These are phyloP conservation scores for Gloeophyllum trabeum DNA, from an alignment of 768 basidiomycete species.

Conservation along the genomic window DNA sequence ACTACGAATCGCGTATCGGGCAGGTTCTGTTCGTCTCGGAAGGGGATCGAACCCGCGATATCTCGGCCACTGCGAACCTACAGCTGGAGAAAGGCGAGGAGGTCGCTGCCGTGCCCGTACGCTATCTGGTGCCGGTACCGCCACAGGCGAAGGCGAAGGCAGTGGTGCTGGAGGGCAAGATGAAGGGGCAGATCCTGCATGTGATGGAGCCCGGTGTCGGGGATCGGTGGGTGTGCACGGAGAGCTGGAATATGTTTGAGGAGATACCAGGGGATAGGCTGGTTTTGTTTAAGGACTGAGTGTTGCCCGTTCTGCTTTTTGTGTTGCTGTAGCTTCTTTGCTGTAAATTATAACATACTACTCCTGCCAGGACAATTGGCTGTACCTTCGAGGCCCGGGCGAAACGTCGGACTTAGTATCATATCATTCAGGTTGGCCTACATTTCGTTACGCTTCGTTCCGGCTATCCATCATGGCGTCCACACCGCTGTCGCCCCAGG, in stretches of 20 bases:
- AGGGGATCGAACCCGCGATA: conserved; percentile 10
- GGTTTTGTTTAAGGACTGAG: neutral
- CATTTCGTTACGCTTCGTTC: too few species aligned
- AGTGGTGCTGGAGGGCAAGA: conserved; percentile 35
- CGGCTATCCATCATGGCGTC: neutral
- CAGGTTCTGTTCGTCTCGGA: conserved; percentile 16
- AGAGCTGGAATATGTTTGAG: neutral
- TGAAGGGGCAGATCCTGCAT: conserved; percentile 21
- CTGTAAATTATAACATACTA: too few species aligned
- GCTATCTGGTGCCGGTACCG: conserved; percentile 28
- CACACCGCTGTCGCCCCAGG: conserved; percentile 29
- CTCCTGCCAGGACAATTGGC: too few species aligned
- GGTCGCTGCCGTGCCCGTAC: conserved; percentile 25
- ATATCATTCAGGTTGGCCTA: too few species aligned
- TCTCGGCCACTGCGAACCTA: conserved; percentile 19
- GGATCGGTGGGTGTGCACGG: neutral
- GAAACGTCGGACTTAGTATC: too few species aligned
- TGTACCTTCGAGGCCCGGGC: too few species aligned
- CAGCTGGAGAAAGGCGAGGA: too few species aligned
- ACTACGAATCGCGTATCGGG: conserved; percentile 19
- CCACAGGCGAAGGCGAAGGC: conserved; percentile 30
- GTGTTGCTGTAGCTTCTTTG: neutral
- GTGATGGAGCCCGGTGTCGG: neutral
- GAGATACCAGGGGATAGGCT: neutral
- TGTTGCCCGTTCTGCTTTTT: neutral